Conservation (phyloP, 768 basidiomycete genomes). For the Russula compacta region DNA sequence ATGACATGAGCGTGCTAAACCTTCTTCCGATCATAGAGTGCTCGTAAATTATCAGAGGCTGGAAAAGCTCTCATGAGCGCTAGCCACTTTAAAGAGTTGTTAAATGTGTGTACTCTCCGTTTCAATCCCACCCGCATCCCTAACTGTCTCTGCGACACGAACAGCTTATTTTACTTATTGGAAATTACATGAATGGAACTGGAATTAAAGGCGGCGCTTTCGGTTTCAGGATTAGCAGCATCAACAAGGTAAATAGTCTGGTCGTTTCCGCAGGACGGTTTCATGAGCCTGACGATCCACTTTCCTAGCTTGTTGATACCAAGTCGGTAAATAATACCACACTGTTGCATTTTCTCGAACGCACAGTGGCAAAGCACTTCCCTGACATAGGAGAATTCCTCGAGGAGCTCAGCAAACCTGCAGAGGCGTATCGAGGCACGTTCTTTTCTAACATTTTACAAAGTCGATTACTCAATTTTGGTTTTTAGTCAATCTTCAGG, state of each 20-base stretch:
- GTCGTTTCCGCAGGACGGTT: not conserved
- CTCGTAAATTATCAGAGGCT: conserved; percentile 73
- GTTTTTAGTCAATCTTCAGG: conserved; percentile 68
- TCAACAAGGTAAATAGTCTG: conserved; percentile 68
- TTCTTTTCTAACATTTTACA: not conserved
- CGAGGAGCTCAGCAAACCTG: conserved; percentile 80
- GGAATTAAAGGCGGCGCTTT: conserved; percentile 95
- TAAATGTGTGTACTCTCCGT: conserved; percentile 47
- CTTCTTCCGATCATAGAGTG: conserved; percentile 41
- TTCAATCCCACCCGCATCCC: conserved; percentile 17
- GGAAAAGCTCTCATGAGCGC: conserved; percentile 73
- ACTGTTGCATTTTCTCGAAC: conserved; percentile 87
- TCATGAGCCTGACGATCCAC: not conserved
- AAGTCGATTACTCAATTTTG: conserved; percentile 12
- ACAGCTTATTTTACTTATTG: conserved; percentile 85
- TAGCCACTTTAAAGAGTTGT: conserved; percentile 80
- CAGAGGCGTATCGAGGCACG: conserved; percentile 84
- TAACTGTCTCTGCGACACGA: not conserved
- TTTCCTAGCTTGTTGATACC: conserved; percentile 80
- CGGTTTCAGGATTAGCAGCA: conserved; percentile 94
- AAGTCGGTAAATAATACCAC: conserved; percentile 95
- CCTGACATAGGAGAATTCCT: conserved; percentile 80
- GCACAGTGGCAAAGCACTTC: conserved; percentile 82
- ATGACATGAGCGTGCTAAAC: conserved; percentile 5
- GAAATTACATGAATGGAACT: conserved; percentile 97